Evolutionary conservation across 2,329 filamentous ascomycete species (phyloP).

Genomic region (Monilinia fructicola): DNA sequence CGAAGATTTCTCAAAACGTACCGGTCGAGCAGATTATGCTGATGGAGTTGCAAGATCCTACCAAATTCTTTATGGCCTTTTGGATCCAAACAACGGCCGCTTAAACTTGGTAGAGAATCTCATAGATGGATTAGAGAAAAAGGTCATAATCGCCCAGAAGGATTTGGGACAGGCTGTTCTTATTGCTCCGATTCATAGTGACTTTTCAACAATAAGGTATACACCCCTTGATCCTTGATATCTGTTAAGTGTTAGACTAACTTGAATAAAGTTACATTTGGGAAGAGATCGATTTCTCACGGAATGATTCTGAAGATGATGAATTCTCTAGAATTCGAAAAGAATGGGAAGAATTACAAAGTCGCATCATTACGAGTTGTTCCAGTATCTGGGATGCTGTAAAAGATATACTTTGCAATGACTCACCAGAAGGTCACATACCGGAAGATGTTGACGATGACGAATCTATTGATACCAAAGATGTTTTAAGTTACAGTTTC

Average conservation of each 20-base stretch:
- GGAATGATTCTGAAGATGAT: conserved; percentile 18
- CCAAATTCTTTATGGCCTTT: conserved; percentile 65
- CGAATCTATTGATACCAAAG: conserved; percentile 76
- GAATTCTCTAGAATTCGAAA: conserved; percentile 2
- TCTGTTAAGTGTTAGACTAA: conserved; percentile 13
- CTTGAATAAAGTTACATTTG: conserved; percentile 33
- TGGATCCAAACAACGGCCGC: conserved; percentile 46
- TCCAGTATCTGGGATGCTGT: conserved; percentile 75
- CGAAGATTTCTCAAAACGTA: conserved; percentile 61
- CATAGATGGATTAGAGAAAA: conserved; percentile 61
- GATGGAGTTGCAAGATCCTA: conserved; percentile 83
- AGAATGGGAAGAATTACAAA: conserved; percentile 43
- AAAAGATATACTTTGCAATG: conserved; percentile 78
- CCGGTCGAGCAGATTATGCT: conserved; percentile 85
- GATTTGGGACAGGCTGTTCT: conserved; percentile 67
- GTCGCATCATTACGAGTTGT: conserved; percentile 60
- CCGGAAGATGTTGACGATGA: conserved; percentile 73
- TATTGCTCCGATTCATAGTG: conserved; percentile 66
- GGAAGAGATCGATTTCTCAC: conserved; percentile 30
- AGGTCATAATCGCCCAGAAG: conserved; percentile 60
- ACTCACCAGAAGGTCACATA: conserved; percentile 88
- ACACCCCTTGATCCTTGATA: conserved; percentile 22
- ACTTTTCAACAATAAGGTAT: conserved; percentile 65
- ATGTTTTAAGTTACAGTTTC: conserved; percentile 92
- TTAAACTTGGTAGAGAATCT: conserved; percentile 57